Evolutionary conservation across 2,329 filamentous ascomycete species (phyloP).

Genomic region (Fusarium pseudograminearum): DNA sequence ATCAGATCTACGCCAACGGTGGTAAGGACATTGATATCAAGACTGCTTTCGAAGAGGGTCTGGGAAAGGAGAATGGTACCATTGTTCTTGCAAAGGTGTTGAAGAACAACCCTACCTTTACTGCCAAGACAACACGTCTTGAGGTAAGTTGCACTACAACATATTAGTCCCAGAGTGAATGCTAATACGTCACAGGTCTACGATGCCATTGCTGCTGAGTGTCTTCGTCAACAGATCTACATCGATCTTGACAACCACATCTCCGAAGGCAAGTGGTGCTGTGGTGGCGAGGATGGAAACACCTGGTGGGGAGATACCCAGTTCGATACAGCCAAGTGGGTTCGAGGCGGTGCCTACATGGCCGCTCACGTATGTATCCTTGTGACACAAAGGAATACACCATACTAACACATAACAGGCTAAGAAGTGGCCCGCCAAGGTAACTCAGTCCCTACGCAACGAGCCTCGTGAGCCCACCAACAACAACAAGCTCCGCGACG

Average conservation of each 20-base stretch:
- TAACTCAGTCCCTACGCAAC: slow-evolving; percentile 60
- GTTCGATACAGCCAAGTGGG: slow-evolving; percentile 70
- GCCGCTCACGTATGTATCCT: slow-evolving; percentile 62
- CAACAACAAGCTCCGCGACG: slow-evolving; percentile 45
- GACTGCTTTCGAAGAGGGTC: slow-evolving; percentile 58
- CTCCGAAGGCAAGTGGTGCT: slow-evolving; percentile 70
- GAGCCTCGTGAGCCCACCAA: slow-evolving; percentile 62
- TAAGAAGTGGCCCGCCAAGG: slow-evolving; percentile 32
- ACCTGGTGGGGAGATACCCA: slow-evolving; percentile 71
- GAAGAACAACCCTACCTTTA: slow-evolving; percentile 68
- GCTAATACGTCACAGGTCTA: slow-evolving; percentile 51
- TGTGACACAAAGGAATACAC: accelerated
- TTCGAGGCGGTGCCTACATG: slow-evolving; percentile 70
- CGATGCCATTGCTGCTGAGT: slow-evolving; percentile 71
- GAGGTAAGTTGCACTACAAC: slow-evolving; percentile 47
- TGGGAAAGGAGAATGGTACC: slow-evolving; percentile 66
- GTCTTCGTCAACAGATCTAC: slow-evolving; percentile 65
- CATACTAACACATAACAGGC: not conserved
- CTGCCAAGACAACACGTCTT: slow-evolving; percentile 64
- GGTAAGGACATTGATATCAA: slow-evolving; percentile 60
- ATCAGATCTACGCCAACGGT: slow-evolving; percentile 65
- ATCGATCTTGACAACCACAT: slow-evolving; percentile 73
- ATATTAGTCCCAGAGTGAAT: too few species aligned
- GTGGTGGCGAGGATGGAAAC: slow-evolving; percentile 66
- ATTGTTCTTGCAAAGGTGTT: slow-evolving; percentile 64